Evolutionary conservation across 2,329 filamentous ascomycete species (phyloP).

Genomic region (Cercospora citrullina): DNA sequence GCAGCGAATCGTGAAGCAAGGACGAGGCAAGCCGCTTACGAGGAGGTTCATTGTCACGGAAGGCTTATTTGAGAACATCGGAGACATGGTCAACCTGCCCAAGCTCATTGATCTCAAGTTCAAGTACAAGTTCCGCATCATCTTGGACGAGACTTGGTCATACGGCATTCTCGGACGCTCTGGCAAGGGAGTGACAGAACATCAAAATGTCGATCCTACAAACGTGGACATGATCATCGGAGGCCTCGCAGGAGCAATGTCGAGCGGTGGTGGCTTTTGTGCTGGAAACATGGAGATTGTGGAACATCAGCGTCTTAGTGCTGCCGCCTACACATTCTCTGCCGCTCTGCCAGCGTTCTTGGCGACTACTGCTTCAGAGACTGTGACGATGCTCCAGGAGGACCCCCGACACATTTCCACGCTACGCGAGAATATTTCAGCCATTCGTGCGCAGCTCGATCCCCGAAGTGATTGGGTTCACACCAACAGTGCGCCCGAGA

Average conservation of each 20-base stretch:
- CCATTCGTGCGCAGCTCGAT: slow-evolving; percentile 83
- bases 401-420: slow-evolving; percentile 78
- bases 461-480: slow-evolving; percentile 90
- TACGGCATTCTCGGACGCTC: slow-evolving; percentile 92
- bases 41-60: slow-evolving; percentile 95
- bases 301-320: slow-evolving; percentile 91
- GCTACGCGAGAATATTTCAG: slow-evolving; percentile 81
- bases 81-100: slow-evolving; percentile 81
- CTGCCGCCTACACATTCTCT: slow-evolving; percentile 91
- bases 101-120: slow-evolving; percentile 91
- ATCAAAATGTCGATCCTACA: slow-evolving; percentile 90
- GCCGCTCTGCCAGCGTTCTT: slow-evolving; percentile 91
- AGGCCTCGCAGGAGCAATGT: slow-evolving; percentile 83
- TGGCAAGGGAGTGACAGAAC: slow-evolving; percentile 89
- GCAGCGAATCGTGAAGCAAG: slow-evolving; percentile 81
- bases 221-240: slow-evolving; percentile 98
- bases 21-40: slow-evolving; percentile 83
- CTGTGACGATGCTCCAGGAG: slow-evolving; percentile 79
- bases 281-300: slow-evolving; percentile 88
- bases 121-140: slow-evolving; percentile 96
- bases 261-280: slow-evolving; percentile 93
- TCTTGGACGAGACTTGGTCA: slow-evolving; percentile 96
- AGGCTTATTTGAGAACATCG: slow-evolving; percentile 86
- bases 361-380: slow-evolving; percentile 93
- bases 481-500: slow-evolving; percentile 78